Evolutionary conservation across 2,329 filamentous ascomycete genomes (phyloP), one percentile per base, ranked within the genome.

Genomic region (Ophiocordyceps sinensis): DNA sequence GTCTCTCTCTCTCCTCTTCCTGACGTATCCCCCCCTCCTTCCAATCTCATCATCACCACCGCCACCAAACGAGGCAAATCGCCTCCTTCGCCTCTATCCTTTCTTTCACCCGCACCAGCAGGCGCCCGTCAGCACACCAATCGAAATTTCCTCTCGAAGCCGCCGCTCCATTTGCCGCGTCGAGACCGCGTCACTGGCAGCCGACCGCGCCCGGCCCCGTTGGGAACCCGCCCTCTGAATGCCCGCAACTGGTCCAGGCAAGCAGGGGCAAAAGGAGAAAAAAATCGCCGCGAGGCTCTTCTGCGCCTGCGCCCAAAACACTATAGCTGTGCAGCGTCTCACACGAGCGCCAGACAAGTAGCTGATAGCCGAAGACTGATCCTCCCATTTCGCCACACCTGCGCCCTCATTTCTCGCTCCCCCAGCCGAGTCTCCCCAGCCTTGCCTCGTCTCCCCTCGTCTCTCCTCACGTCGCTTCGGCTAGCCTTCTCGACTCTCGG

Each of bases 381-480:
- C 32, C 32, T 17, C 32, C 19, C 19, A 19, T 19, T 19, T 19
- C 19, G 19, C 19, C 32, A 35, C 14, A 4, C 32, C 17, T 5
- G 3, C 32, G 32, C 32, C 32, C n/a, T 35, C 32, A 35, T 35
- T 35, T 35, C 14, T 14, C 32, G 12, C 11, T 31, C 30, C 12
- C 30, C 30, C n/a, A 13, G 30, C 30, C 30, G 5, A 5, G 30
- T 13, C 19, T 37, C 36, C 8, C 13, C 9, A 26, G 23, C 36
- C 36, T 37, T 8, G 36, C 28, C 28, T 30, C 19, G 38, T 12
- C 39, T 23, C 23, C 30, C 38, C 36, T 40, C 38, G 38, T 30
- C 38, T 40, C 38, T 17, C 30, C 30, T 38, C 28, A 28, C 28
- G 28, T 40, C 32, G 39, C 39, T 36, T 40, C 39, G 23, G 13